Percentiles rank a stretch among this genome's conserved stretches.
Evolutionary conservation across 140 eudicot genomes (phyloP).

Genomic region (Artemisia princeps): DNA sequence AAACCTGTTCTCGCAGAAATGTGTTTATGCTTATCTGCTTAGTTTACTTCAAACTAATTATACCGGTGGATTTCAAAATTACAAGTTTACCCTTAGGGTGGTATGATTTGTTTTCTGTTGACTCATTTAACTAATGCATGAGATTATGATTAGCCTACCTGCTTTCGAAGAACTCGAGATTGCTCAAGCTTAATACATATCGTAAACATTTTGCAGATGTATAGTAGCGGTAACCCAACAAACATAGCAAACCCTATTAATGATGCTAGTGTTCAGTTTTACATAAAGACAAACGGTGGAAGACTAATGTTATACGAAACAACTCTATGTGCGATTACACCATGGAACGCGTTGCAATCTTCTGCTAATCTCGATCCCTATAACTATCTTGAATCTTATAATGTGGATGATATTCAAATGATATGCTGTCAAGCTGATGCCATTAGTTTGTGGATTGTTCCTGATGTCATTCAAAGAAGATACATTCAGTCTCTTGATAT

Average conservation of each 20-base stretch:
- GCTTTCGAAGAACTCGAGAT: background rate
- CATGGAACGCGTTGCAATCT: slow-evolving; percentile 45
- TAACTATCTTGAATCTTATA: slow-evolving; percentile 61
- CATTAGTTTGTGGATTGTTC: slow-evolving; percentile 77
- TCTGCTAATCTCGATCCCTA: slow-evolving; percentile 56
- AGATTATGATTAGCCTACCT: background rate
- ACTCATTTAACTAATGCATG: background rate
- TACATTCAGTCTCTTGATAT: slow-evolving; percentile 52
- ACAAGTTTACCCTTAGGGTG: too few relatives aligned
- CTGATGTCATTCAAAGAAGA: slow-evolving; percentile 60
- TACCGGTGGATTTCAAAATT: too few relatives aligned
- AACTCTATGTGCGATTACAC: slow-evolving; percentile 63
- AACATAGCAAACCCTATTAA: slow-evolving; percentile 91
- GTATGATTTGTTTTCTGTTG: too few relatives aligned
- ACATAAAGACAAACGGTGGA: slow-evolving; percentile 73
- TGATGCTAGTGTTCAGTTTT: slow-evolving; percentile 85
- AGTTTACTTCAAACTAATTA: too few relatives aligned
- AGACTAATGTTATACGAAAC: slow-evolving; percentile 70
- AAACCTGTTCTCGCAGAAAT: too few relatives aligned
- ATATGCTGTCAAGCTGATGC: slow-evolving; percentile 92
- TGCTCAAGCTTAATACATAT: background rate
- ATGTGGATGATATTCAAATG: slow-evolving; percentile 69
- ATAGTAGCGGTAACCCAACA: slow-evolving; percentile 97
- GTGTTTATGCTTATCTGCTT: too few relatives aligned
- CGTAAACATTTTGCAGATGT: slow-evolving; percentile 51